phyloP scores from a whole-genome alignment of 805 yeast genomes.

The Torulaspora gathmanii region DNA sequence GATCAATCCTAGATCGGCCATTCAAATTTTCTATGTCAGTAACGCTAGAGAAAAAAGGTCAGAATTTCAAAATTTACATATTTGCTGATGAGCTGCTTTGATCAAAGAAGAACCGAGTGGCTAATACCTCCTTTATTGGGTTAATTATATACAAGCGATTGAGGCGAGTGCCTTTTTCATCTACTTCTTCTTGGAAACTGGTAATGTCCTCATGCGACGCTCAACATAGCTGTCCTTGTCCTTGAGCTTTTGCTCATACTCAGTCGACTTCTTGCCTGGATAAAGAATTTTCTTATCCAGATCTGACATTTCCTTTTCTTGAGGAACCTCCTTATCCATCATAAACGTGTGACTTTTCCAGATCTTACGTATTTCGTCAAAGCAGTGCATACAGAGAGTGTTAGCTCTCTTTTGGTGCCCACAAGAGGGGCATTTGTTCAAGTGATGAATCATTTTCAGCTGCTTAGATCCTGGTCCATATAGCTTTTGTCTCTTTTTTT shows the following conservation, averaged over 20 bases:
- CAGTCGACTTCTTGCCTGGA: constrained; percentile 62
- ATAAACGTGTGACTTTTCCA: constrained; percentile 49
- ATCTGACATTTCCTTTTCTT: constrained; percentile 42
- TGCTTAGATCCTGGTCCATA: constrained; percentile 82
- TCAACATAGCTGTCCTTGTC: constrained; percentile 53
- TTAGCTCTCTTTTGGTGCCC: constrained; percentile 89
- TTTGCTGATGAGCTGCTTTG: background rate
- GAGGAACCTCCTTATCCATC: constrained; percentile 27
- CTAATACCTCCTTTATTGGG: background rate
- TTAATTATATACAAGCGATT: background rate
- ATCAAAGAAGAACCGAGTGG: background rate
- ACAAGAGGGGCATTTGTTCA: constrained; percentile 92
- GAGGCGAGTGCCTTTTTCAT: background rate
- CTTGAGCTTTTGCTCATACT: constrained; percentile 42
- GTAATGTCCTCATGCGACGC: constrained; percentile 52
- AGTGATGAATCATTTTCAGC: constrained; percentile 63
- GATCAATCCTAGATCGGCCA: background rate
- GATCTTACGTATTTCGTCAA: constrained; percentile 66
- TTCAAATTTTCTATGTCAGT: background rate
- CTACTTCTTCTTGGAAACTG: constrained; percentile 39
- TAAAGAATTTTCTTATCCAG: constrained; percentile 62
- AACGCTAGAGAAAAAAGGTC: background rate
- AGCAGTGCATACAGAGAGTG: constrained; percentile 89
- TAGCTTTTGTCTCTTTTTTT: constrained; percentile 77
- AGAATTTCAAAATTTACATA: background rate